Evolutionary conservation across 768 basidiomycete species (phyloP), one percentile per base, ranked within the genome.

Genomic region (Amanita pallidorosea): DNA sequence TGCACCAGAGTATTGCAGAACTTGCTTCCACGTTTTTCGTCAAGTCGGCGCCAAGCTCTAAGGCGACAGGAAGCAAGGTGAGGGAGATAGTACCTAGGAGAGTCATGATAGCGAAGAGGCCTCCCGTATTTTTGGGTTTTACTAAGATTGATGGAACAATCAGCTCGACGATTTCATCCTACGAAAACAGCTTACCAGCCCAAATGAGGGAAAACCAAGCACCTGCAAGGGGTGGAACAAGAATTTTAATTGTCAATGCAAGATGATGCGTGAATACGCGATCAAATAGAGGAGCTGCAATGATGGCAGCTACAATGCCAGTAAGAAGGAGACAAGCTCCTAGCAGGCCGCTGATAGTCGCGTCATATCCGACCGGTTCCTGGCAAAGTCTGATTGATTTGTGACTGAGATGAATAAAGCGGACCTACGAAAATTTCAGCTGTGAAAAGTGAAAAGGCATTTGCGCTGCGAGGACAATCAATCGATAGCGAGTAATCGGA

Each of bases 181-280:
- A 27, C 20, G 6, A 22, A 5, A 20, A 3, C 6, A 36, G 62
- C 76, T 23, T 60, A 86, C 87, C 78, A 46, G 83, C 87, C 89
- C 88, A 92, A 29, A 92, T 82, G n/a, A 91, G 66, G 4, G 79
- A 77, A 12, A 91, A 63, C 87, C 88, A 91, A 20, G 72, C 70
- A 1, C 57, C 70, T 13, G 73, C 81, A 4, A 85, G 68, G 40
- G 82, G 60, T 1, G 88, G 88, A 15, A 81, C 72, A 8, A 87
- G 59, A 0, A 78, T 52, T 50, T 83, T 86, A 48, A 73, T 57
- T 2, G 81, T 77, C 9, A 78, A 54, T 0, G 79, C 85, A 35
- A 89, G 71, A 53, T 79, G 79, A 56, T 82, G 75, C 8, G 85
- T 90, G 53, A 92, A 78, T 17, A 89, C 78, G 17, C 88, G 80